phyloP scores from a whole-genome alignment of 2,329 filamentous ascomycete species.

The Pseudogymnoascus sp. region DNA sequence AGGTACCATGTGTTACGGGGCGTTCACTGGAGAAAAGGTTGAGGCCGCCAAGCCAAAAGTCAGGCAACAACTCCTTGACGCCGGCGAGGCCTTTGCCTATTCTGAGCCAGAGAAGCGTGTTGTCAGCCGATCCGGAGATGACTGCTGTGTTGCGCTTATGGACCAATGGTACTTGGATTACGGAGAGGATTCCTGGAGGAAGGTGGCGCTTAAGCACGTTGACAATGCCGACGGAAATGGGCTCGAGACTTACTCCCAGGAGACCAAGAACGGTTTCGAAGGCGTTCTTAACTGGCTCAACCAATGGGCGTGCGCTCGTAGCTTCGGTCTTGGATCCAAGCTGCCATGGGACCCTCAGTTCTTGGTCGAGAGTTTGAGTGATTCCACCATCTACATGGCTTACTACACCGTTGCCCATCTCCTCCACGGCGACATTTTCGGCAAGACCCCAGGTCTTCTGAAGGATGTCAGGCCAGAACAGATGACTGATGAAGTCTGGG shows the following conservation, averaged over 20 bases:
- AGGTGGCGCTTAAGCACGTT: slow-evolving; percentile 64
- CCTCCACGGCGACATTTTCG: slow-evolving; percentile 81
- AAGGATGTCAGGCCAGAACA: slow-evolving; percentile 68
- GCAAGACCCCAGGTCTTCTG: slow-evolving; percentile 56
- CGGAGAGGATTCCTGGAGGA: slow-evolving; percentile 80
- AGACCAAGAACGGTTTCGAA: slow-evolving; percentile 73
- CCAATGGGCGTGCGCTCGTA: slow-evolving; percentile 90
- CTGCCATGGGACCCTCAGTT: slow-evolving; percentile 89
- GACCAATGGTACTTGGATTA: slow-evolving; percentile 99
- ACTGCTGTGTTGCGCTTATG: slow-evolving; percentile 85
- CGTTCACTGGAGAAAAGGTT: slow-evolving; percentile 81
- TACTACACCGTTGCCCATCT: slow-evolving; percentile 61
- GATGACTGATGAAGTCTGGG: slow-evolving; percentile 93
- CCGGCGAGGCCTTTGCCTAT: slow-evolving; percentile 77
- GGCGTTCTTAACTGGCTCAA: slow-evolving; percentile 86
- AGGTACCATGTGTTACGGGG: slow-evolving; percentile 78
- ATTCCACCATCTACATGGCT: slow-evolving; percentile 87
- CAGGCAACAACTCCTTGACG: slow-evolving; percentile 65
- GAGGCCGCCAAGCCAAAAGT: slow-evolving; percentile 83
- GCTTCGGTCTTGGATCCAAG: slow-evolving; percentile 86
- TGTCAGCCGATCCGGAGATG: slow-evolving; percentile 79
- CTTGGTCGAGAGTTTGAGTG: slow-evolving; percentile 84
- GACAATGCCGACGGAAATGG: slow-evolving; percentile 56
- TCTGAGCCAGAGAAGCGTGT: slow-evolving; percentile 89
- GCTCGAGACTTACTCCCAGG: slow-evolving; percentile 71